phyloP scores from a whole-genome alignment of 208 protist genomes.

The Vickermania ingenoplastis region DNA sequence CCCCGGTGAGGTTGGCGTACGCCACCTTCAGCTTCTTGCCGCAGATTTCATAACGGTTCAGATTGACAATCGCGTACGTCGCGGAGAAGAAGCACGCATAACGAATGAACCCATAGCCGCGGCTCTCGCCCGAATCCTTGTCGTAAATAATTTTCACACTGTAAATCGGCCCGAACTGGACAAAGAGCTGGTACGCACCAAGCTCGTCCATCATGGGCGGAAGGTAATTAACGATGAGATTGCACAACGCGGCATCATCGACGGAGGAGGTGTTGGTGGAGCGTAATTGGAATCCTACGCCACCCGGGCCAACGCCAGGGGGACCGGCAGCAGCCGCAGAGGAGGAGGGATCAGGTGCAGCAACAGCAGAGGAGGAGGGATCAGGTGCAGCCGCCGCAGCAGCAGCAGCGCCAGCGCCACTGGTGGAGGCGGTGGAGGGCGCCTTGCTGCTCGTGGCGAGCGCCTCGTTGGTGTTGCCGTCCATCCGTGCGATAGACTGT shows the following conservation, averaged over 20 bases:
- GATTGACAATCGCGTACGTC: constrained; percentile 60
- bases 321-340: background rate
- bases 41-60: constrained; percentile 74
- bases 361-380: no score
- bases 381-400: no score
- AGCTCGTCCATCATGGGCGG: constrained; percentile 70
- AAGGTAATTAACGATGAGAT: constrained; percentile 85
- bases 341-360: background rate
- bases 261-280: background rate
- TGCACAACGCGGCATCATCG: constrained; percentile 64
- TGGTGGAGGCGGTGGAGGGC: no score
- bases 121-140: constrained; percentile 60
- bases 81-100: constrained; percentile 74
- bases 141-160: constrained; percentile 85
- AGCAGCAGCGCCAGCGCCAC: no score
- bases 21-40: constrained; percentile 82
- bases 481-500: no score
- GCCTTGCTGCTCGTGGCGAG: no score
- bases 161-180: constrained; percentile 77
- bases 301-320: background rate
- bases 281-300: background rate
- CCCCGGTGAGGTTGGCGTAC: constrained; percentile 58
- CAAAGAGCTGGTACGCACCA: constrained; percentile 61
- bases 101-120: constrained; percentile 87
- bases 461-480: no score